phyloP scores from a whole-genome alignment of 2,329 filamentous ascomycete species.

The Fusarium oxysporum region DNA sequence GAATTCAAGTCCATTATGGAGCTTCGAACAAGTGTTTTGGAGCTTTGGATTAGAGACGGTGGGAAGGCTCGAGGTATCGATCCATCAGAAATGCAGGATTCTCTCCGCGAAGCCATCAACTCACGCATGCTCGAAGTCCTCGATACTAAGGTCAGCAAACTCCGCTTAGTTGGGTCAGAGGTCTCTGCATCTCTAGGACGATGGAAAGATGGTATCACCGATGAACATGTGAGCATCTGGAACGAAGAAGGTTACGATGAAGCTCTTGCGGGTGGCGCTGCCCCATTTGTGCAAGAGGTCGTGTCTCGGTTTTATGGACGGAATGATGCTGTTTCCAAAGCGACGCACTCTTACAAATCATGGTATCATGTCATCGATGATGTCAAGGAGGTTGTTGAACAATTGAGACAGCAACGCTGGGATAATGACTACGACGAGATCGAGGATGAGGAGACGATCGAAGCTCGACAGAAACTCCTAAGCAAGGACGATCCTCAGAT shows the following conservation, averaged over 20 bases:
- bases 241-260: conserved; percentile 70
- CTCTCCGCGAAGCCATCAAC: conserved; percentile 76
- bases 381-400: conserved; percentile 70
- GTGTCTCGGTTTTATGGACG: conserved; percentile 78
- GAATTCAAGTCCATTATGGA: conserved; percentile 78
- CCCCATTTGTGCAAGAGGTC: conserved; percentile 75
- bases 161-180: conserved; percentile 73
- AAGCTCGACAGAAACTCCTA: conserved; percentile 73
- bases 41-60: conserved; percentile 80
- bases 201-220: conserved; percentile 68
- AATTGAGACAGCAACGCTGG: conserved; percentile 77
- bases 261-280: conserved; percentile 74
- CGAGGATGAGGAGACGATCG: conserved; percentile 78
- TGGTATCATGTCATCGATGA: conserved; percentile 83
- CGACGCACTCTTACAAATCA: conserved; percentile 72
- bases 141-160: conserved; percentile 70
- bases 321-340: conserved; percentile 72
- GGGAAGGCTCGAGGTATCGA: conserved; percentile 74
- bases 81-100: conserved; percentile 74
- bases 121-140: conserved; percentile 73
- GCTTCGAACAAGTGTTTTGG: conserved; percentile 76
- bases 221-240: conserved; percentile 73
- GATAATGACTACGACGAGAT: conserved; percentile 80
- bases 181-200: conserved; percentile 70
- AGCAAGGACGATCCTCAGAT: conserved; percentile 77